Evolutionary conservation across 768 basidiomycete species (phyloP), one percentile per base, ranked within the genome.

Genomic region (Panus rudis): DNA sequence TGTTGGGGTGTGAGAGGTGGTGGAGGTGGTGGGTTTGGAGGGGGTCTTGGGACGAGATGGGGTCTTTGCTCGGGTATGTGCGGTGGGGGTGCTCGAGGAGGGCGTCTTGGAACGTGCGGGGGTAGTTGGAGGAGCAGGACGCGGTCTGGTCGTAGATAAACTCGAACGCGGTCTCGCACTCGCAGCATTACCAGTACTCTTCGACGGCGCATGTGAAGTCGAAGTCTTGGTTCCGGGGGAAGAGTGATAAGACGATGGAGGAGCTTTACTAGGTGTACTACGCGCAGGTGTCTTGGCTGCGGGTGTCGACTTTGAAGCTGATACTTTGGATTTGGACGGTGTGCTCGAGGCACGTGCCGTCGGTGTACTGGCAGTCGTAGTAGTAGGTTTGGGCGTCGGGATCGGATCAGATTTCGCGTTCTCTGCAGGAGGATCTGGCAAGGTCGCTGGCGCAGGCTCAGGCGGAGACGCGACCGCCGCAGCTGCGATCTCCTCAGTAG

Each of bases 21-120:
- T 74, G 3, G 81, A 78, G 0, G 80, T 81, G 63, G 81, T 84
- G 13, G 81, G 71, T 43, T 74, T 48, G 37, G 54, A 41, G 6
- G 67, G 62, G 13, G 69, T 63, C 54, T 68, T 68, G 25, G 68
- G 63, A 28, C 68, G 58, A 17, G 56, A 50, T 19, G 56, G 56
- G 1, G 56, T 57, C 51, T 55, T 58, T 3, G 55, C 23, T 4
- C 40, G 52, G n/a, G n/a, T n/a, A n/a, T n/a, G n/a, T n/a, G 41
- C 35, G 3, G 55, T 44, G 7, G 63, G 62, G 1, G 65, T 61
- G 48, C 58, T 58, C 23, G 63, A 51, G 17, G 60, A 59, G 2
- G 56, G 57, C 16, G 55, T 60, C 48, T 58, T 56, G 3, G 58
- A 34, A 14, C 59, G 56, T 21, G 74, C 73, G 2, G 80, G 79